These are phyloP conservation scores for Pueraria montana DNA, from an alignment of 306 rosid species.

Conservation along the genomic window DNA sequence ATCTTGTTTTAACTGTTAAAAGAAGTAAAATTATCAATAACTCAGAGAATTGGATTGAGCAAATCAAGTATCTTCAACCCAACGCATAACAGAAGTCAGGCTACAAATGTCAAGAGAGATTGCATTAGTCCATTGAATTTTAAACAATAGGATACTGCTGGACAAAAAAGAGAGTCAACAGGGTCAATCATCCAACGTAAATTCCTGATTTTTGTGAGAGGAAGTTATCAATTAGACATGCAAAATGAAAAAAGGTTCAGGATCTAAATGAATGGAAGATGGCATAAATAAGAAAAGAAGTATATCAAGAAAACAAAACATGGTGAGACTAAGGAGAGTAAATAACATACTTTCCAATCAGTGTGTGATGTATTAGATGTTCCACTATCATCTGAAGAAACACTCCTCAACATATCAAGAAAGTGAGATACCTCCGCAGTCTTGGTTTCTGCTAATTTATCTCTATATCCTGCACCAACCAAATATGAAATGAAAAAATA, in stretches of 20 bases:
- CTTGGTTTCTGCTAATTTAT: conserved; percentile 62
- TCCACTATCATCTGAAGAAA: conserved; percentile 55
- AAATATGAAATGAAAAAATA: conserved; percentile 25
- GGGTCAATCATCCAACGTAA: conserved; percentile 21
- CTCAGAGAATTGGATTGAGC: background rate
- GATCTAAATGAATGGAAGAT: conserved; percentile 12
- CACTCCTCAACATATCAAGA: conserved; percentile 90
- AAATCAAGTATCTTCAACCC: conserved; percentile 4
- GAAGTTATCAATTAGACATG: conserved; percentile 2
- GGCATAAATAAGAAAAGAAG: background rate
- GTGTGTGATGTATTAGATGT: conserved; percentile 53
- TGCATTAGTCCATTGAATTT: conserved; percentile 6
- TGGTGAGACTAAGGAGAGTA: conserved; percentile 31
- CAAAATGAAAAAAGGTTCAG: background rate
- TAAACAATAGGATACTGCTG: background rate
- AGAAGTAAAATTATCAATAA: conserved; percentile 36
- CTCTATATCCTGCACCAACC: conserved; percentile 61
- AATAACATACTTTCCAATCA: conserved; percentile 83
- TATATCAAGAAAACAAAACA: conserved; percentile 37
- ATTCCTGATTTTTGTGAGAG: background rate
- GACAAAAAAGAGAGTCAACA: conserved; percentile 19
- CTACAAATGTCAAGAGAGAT: conserved; percentile 12
- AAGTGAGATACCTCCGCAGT: conserved; percentile 72
- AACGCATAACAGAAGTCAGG: conserved; percentile 32
- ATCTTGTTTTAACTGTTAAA: conserved; percentile 80